phyloP scores from a whole-genome alignment of 1,284 basidiomycete species.

The Paramarasmius palmivorus region DNA sequence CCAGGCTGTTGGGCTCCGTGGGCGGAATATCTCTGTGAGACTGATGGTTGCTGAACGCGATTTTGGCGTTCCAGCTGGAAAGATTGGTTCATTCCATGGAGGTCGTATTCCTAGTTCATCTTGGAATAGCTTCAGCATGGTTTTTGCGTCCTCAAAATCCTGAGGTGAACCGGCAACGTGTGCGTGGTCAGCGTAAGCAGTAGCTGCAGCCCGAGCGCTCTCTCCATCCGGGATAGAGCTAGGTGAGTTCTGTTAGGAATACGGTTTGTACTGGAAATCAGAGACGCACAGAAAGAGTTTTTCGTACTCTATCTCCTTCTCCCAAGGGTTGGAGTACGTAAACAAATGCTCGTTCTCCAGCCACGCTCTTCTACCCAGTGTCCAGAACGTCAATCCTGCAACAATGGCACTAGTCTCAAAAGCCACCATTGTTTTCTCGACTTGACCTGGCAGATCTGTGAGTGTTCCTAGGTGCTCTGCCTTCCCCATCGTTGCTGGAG shows the following conservation, averaged over 20 bases:
- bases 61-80: slow-evolving; percentile 60
- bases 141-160: slow-evolving; percentile 66
- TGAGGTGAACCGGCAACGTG: slow-evolving; percentile 71
- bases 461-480: no score
- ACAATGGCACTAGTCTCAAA: no score
- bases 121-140: slow-evolving; percentile 64
- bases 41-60: slow-evolving; percentile 66
- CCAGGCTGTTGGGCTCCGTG: slow-evolving; percentile 24
- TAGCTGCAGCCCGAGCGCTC: slow-evolving; percentile 58
- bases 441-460: no score
- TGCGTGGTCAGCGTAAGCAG: slow-evolving; percentile 63
- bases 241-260: neutral
- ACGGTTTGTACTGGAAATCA: no score
- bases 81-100: slow-evolving; percentile 52
- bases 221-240: slow-evolving; percentile 60
- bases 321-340: no score
- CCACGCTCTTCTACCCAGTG: no score
- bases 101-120: slow-evolving; percentile 54
- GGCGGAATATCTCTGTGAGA: slow-evolving; percentile 40
- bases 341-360: no score
- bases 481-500: no score
- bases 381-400: no score
- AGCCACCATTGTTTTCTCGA: no score
- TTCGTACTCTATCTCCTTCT: no score
- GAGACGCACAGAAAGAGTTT: no score